Evolutionary conservation across 164 flowering plant species (phyloP).

Genomic region (Hamamelis virginiana): DNA sequence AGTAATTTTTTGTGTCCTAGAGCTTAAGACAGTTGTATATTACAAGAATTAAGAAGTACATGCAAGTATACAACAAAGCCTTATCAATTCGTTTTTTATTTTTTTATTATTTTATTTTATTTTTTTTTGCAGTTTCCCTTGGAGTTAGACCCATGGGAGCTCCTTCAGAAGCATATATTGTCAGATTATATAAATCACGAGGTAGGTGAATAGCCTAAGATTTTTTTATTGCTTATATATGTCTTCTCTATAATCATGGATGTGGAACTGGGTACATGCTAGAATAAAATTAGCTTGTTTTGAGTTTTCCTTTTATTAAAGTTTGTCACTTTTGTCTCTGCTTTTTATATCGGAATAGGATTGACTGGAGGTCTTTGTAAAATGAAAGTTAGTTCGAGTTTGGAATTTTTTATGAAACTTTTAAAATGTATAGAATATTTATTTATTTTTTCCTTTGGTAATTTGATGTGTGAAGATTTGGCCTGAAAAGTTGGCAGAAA

Average conservation of each 20-base stretch:
- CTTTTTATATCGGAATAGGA: background rate
- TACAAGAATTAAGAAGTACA: background rate
- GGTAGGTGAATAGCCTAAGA: slow-evolving; percentile 38
- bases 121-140: slow-evolving; percentile 63
- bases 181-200: slow-evolving; percentile 78
- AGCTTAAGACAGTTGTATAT: too few relatives aligned
- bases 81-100: too few relatives aligned
- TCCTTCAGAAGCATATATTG: slow-evolving; percentile 68
- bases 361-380: background rate
- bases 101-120: background rate
- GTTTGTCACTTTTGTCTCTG: background rate
- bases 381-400: background rate
- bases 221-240: too few relatives aligned
- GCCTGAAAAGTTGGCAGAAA: background rate
- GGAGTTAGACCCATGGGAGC: slow-evolving; percentile 84
- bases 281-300: background rate
- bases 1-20: too few relatives aligned
- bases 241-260: background rate
- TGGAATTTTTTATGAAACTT: background rate
- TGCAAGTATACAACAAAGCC: too few relatives aligned
- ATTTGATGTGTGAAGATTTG: background rate
- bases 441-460: background rate
- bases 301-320: background rate
- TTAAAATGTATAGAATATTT: background rate
- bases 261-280: background rate